Base-by-base conservation (phyloP, 176 grass and related monocot genomes). In the Areca catechu region DNA sequence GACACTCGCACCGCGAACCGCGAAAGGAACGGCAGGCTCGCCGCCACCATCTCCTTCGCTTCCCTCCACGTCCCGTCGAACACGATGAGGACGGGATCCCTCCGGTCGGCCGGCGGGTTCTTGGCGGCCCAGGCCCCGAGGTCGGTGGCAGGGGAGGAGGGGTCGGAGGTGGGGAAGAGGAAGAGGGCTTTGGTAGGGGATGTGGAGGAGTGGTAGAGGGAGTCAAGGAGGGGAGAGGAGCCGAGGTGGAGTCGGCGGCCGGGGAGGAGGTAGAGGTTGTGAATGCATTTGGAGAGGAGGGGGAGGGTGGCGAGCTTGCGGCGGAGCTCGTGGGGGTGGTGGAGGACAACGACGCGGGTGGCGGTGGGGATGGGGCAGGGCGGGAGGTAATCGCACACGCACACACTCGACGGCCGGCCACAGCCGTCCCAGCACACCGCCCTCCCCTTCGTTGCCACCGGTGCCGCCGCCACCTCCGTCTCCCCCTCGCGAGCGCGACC, bases 41-140 rank as follows among this genome's bases (percentile, higher is more conserved):
- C 82, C 19, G 79, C 57, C 69, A 53, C 74, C 91, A 96, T 96
- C 77, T 96, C 86, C 79, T 57, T 84, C 10, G 92, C 86, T 63
- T 82, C 83, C 78, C 68, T 77, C 92, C 92, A 96, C 2, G 86
- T 96, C 29, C 92, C 92, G 29, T 96, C 92, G 64, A 96, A 34
- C 58, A 87, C 63, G 53, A 96, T 67, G 53, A 90, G 91, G 0
- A 70, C 85, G 24, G 80, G 48, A 43, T 43, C 9, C 34, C 34
- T 43, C 9, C 34, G 34, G 9, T 12, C 34, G 10, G 34, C 34
- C 10, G 7, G 34, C 34, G 34, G 34, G 34, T 7, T 43, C 34
- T 12, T 10, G 50, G 57, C 57, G 4, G 71, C 51, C 25, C 82
- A 86, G 4, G 56, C 53, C 29, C 66, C 29, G 15, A 54, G 58